Conservation (phyloP, 2,329 filamentous ascomycete species). For the Seiridium cupressi region DNA sequence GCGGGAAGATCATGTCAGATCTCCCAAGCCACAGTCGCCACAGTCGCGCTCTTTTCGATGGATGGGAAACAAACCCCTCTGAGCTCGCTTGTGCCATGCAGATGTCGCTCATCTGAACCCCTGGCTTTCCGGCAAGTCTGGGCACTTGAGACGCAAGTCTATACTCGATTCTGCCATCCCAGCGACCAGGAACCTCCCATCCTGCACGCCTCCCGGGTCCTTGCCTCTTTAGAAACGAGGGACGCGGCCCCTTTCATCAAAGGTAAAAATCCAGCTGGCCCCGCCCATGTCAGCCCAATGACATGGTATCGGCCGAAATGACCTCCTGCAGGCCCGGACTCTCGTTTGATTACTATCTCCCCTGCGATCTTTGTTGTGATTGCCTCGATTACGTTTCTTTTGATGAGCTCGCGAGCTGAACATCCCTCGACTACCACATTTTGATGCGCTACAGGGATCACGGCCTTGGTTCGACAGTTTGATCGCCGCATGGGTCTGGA, state of each 20-base stretch:
- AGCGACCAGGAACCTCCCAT: not conserved
- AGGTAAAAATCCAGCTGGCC: not conserved
- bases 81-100: constrained; percentile 2
- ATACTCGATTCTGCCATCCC: not conserved
- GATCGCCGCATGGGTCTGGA: not conserved
- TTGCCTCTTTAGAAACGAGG: constrained; percentile 1
- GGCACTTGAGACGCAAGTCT: not conserved
- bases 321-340: not conserved
- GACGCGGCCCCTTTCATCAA: constrained; percentile 8
- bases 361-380: not conserved
- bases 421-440: not conserved
- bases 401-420: not conserved
- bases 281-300: not conserved
- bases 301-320: constrained; percentile 1
- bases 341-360: not conserved
- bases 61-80: not conserved
- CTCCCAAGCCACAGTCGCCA: constrained; percentile 5
- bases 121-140: not conserved
- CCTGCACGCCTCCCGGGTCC: not conserved
- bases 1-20: not conserved
- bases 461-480: constrained; percentile 1
- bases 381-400: not conserved
- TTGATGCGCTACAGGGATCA: constrained; percentile 3
- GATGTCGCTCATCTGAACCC: not conserved
- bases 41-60: not conserved